A percentile compares a stretch with the other conserved stretches of the same genome.
These are phyloP conservation scores for Tricholoma flavovirens DNA, from an alignment of 768 basidiomycete species.

Conservation along the genomic window DNA sequence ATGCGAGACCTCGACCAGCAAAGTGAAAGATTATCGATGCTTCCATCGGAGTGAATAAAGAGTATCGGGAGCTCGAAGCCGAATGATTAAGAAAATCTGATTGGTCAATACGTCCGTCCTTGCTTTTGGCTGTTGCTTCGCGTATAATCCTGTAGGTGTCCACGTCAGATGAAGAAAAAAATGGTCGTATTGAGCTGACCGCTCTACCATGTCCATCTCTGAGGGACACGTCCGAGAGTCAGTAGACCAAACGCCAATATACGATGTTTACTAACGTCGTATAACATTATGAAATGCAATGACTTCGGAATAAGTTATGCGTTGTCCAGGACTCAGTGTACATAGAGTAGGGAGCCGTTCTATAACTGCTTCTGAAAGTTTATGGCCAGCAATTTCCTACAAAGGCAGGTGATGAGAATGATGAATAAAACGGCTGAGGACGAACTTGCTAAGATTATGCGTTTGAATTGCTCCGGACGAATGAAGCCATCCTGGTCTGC, in stretches of 20 bases:
- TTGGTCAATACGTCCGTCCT: slow-evolving; percentile 93
- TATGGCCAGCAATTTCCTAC: slow-evolving; percentile 95
- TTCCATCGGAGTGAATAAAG: slow-evolving; percentile 96
- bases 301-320: slow-evolving; percentile 95
- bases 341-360: slow-evolving; percentile 90
- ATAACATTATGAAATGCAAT: slow-evolving; percentile 96
- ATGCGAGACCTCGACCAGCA: slow-evolving; percentile 71
- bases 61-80: slow-evolving; percentile 82
- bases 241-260: background rate
- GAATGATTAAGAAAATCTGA: slow-evolving; percentile 93
- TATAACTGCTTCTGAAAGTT: slow-evolving; percentile 89
- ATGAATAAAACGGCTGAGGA: background rate
- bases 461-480: slow-evolving; percentile 87
- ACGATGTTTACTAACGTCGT: slow-evolving; percentile 49
- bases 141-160: slow-evolving; percentile 61
- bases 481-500: slow-evolving; percentile 91
- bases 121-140: slow-evolving; percentile 83
- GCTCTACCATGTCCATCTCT: slow-evolving; percentile 98
- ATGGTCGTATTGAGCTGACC: slow-evolving; percentile 33
- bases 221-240: slow-evolving; percentile 5
- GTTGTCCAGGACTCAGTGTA: slow-evolving; percentile 80
- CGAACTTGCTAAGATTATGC: slow-evolving; percentile 78
- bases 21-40: slow-evolving; percentile 98
- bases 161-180: slow-evolving; percentile 2
- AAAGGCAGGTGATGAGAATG: slow-evolving; percentile 2